A percentile compares a stretch with the other conserved stretches of the same genome.
Conservation (phyloP, 1,284 basidiomycete genomes). For the Ustilago cynodontis region DNA sequence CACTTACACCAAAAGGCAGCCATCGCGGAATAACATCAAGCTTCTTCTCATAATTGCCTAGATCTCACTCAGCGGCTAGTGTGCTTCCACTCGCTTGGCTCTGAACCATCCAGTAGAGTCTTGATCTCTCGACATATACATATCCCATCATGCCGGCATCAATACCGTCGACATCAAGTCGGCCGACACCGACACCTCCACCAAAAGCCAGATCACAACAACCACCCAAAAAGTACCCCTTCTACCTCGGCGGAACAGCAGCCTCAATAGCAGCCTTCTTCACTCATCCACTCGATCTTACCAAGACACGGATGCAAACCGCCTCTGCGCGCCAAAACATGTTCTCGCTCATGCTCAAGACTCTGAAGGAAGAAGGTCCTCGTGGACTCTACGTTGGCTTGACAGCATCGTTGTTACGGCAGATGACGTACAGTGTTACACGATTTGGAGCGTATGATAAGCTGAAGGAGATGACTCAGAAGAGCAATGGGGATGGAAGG, state of each 20-base stretch:
- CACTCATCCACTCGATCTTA: constrained; percentile 70
- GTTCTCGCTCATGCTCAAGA: constrained; percentile 50
- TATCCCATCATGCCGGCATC: constrained; percentile 6
- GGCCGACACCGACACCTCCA: background rate
- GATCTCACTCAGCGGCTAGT: too few relatives aligned
- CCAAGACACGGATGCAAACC: constrained; percentile 70
- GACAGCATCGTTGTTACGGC: constrained; percentile 60
- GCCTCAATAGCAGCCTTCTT: constrained; percentile 66
- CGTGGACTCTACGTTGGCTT: constrained; percentile 66
- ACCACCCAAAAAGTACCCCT: constrained; percentile 54
- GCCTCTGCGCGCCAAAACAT: constrained; percentile 56
- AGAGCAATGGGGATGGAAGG: constrained; percentile 24
- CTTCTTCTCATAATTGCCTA: too few relatives aligned
- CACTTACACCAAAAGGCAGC: background rate
- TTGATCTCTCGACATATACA: background rate
- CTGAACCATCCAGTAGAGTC: background rate
- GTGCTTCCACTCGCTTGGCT: too few relatives aligned
- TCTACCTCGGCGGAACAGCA: constrained; percentile 66
- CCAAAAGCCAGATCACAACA: constrained; percentile 7
- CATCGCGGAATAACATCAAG: background rate
- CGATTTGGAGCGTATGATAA: constrained; percentile 67
- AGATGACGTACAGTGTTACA: constrained; percentile 68
- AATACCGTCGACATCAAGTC: constrained; percentile 5
- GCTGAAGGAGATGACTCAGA: constrained; percentile 54
- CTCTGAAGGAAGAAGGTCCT: constrained; percentile 54